Base-by-base conservation (phyloP, 129 eudicot species). In the Pulicaria dysenterica region DNA sequence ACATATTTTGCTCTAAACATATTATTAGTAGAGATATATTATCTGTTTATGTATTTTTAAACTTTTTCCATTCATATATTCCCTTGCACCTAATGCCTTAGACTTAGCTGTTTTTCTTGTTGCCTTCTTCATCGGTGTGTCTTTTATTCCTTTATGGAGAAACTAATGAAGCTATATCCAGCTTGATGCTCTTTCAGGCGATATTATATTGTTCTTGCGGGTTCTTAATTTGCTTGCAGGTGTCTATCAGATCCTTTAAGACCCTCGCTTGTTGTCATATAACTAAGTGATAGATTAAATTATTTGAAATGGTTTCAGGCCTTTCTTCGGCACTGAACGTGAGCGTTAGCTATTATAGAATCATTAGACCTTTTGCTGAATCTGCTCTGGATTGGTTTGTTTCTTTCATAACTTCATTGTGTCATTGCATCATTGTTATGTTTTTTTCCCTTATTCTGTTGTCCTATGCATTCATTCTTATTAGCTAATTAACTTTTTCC, bases 171-270 rank as follows among this genome's bases (percentile, higher is more conserved):
- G 43, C 76, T 68, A 75, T 70, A 51, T 83, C 59, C 86, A 92
- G 98, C 90, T 92, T 83, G 98, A 92, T 85, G 91, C 96, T 81
- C 91, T 92, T 82, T 92, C 98, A 46, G 96, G 96, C 16, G 98
- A 92, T 64, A 92, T 89, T 65, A 81, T 89, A 67, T 83, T 92
- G 74, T 92, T 92, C 65, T 72, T 82, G 42, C 86, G 98, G 76
- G 96, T 92, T 75, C 88, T 92, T 73, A 87, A 89, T 89, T 85
- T 92, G 79, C 95, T 92, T 55, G 79, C 96, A 92, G 98, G 98
- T 92, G 61, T 72, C 11, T 48, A 54, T 67, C 73, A 72, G 61
- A 67, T 75, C 74, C 79, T 14, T 45, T 17, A 19, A 45, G 48
- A 14, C 43, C 55, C 61, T 60, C 14, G 56, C 64, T 51, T 53